Evolutionary conservation across 495 filamentous ascomycete genomes (phyloP).

Genomic region (Penicillium pancosmium): DNA sequence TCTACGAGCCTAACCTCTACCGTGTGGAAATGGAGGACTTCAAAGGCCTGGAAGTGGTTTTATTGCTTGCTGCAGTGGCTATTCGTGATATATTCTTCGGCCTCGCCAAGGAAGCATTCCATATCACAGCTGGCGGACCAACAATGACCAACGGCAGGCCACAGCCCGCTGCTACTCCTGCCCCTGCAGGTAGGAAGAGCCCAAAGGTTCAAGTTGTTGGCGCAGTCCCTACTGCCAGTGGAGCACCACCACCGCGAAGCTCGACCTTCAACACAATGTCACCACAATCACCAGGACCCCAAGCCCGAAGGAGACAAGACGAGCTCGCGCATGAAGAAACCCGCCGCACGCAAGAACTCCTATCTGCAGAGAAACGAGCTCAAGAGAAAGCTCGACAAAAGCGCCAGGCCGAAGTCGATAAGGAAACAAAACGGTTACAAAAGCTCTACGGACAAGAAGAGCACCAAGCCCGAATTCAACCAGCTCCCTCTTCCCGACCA

Average conservation of each 20-base stretch:
- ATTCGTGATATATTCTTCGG: conserved; percentile 86
- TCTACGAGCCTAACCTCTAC: conserved; percentile 91
- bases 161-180: conserved; percentile 1
- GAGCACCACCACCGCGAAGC: conserved; percentile 13
- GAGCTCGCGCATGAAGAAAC: conserved; percentile 64
- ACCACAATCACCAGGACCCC: conserved; percentile 23
- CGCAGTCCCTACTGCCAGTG: conserved; percentile 4
- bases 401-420: conserved; percentile 72
- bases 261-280: conserved; percentile 14
- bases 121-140: conserved; percentile 53
- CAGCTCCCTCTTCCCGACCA: conserved; percentile 31
- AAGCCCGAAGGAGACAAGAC: conserved; percentile 39
- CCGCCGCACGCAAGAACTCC: conserved; percentile 71
- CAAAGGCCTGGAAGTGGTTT: conserved; percentile 88
- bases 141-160: conserved; percentile 8
- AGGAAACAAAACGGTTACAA: conserved; percentile 81
- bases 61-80: conserved; percentile 79
- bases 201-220: conserved; percentile 12
- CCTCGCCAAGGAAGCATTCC: conserved; percentile 72
- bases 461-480: conserved; percentile 34
- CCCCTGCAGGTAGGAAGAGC: conserved; percentile 10
- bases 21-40: conserved; percentile 91
- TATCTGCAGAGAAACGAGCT: conserved; percentile 64
- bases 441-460: conserved; percentile 68
- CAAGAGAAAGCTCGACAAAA: conserved; percentile 61